Percentiles rank a stretch among this genome's conserved stretches.
phyloP scores from a whole-genome alignment of 805 yeast species.

The Kodamaea neixiangensis region DNA sequence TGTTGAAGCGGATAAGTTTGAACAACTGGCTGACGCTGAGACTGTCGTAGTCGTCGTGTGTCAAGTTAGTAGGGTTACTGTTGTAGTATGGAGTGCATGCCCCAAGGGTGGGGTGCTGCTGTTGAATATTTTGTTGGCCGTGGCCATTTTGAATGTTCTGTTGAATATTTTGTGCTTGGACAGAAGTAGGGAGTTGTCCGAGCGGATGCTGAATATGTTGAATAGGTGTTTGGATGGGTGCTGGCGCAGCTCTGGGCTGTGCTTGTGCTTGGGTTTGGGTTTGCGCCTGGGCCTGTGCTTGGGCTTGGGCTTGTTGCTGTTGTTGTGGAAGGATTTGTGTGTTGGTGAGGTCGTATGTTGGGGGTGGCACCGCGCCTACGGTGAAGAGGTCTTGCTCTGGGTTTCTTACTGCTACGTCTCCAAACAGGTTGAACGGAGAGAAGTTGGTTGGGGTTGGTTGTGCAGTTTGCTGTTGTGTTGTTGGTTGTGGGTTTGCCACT shows the following conservation, averaged over 20 bases:
- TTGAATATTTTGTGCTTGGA: background rate
- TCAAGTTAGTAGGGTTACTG: slow-evolving; percentile 26
- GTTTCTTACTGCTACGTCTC: background rate
- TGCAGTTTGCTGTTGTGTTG: background rate
- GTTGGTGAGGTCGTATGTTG: slow-evolving; percentile 9
- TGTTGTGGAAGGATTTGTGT: slow-evolving; percentile 2
- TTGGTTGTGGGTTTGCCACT: background rate
- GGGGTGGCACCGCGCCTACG: slow-evolving; percentile 2
- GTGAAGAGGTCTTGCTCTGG: slow-evolving; percentile 4
- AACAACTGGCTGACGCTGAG: slow-evolving; percentile 39
- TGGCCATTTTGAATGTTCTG: background rate
- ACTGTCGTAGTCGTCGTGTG: slow-evolving; percentile 42
- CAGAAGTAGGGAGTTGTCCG: background rate
- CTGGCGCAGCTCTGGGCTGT: background rate
- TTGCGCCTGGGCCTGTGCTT: background rate
- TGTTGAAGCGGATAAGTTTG: slow-evolving; percentile 33
- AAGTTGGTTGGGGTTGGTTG: background rate
- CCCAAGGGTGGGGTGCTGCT: background rate
- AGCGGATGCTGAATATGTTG: slow-evolving; percentile 5
- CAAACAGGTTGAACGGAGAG: background rate
- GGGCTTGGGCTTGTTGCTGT: slow-evolving; percentile 1
- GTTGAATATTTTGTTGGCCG: slow-evolving; percentile 6
- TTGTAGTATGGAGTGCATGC: slow-evolving; percentile 20
- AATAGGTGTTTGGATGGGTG: slow-evolving; percentile 1
- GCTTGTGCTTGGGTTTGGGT: background rate